Evolutionary conservation across 1,139 yeast species (phyloP), one percentile per base, ranked within the genome.

Genomic region (Ashbya aceris): DNA sequence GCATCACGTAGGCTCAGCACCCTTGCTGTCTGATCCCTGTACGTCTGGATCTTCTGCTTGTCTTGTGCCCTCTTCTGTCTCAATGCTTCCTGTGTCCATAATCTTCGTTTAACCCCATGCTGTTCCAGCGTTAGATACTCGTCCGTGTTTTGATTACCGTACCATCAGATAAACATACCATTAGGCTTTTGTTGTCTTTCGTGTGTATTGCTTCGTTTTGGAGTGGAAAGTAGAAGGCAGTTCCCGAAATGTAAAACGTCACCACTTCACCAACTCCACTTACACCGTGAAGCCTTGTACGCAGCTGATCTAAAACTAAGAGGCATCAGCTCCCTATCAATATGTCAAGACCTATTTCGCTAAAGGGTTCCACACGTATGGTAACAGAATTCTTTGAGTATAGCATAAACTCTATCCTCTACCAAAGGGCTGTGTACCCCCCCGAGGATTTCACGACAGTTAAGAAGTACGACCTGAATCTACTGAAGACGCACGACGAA

Each of bases 371-470:
- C 0, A 77, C 91, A 30, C 77, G 80, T 49, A 70, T 76, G 1
- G 86, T 86, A 0, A 76, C 91, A 1, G 95, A 87, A 63, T 87
- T 84, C 65, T 87, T 87, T 56, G 79, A 83, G 55, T 85, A 77
- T 58, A 77, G 89, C 45, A 77, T 85, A 47, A 82, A 84, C 60
- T 77, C 81, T 46, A 84, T 89, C 29, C 71, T 89, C 6, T 89
- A 83, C 61, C 97, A 89, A 60, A 67, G 97, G 42, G 95, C 95
- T 0, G 81, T 89, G 32, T 89, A 89, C 55, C 96, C 96, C 0
- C 73, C 85, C 2, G 95, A 85, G 52, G 96, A 86, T 58, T 89
- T 89, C 62, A 76, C 75, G 46, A 72, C 82, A 0, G 89, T 85
- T 3, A 74, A 77, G 51, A 86, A 86, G 60, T 89, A 86, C 61